Percentiles rank a stretch among this genome's conserved stretches.
phyloP scores from a whole-genome alignment of 768 basidiomycete genomes.

The Pilatotrama ljubarskyi region DNA sequence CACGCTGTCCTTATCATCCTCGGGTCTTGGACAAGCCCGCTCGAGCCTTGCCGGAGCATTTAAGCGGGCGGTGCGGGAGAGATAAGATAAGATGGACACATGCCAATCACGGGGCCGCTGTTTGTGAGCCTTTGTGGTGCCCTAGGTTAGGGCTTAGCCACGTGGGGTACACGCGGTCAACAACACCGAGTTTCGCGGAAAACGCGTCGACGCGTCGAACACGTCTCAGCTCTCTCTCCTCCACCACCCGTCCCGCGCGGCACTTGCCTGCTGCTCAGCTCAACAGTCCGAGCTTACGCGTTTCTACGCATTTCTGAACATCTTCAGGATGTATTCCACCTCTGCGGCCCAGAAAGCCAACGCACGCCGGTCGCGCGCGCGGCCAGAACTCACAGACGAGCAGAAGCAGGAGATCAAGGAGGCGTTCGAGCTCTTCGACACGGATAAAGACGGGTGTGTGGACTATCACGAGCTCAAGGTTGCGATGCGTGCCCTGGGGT shows the following conservation, averaged over 20 bases:
- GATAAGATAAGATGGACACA: slow-evolving; percentile 9
- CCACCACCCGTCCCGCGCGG: neutral
- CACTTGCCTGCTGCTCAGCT: neutral
- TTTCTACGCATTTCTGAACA: neutral
- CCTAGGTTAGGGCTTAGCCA: neutral
- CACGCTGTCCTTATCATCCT: slow-evolving; percentile 7
- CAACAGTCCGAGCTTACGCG: neutral
- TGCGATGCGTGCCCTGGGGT: slow-evolving; percentile 96
- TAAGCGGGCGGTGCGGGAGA: slow-evolving; percentile 9
- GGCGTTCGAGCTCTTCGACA: slow-evolving; percentile 98
- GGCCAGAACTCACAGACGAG: slow-evolving; percentile 84
- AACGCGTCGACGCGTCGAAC: slow-evolving; percentile 16
- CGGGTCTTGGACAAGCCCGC: neutral
- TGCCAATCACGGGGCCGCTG: neutral
- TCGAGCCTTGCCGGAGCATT: neutral
- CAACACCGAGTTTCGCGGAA: slow-evolving; percentile 1
- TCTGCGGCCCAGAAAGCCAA: slow-evolving; percentile 72
- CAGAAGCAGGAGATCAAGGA: slow-evolving; percentile 97
- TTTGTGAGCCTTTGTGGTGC: neutral
- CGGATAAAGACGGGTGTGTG: slow-evolving; percentile 93
- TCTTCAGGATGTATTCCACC: slow-evolving; percentile 35
- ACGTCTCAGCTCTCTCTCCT: slow-evolving; percentile 7
- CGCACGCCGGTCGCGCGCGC: slow-evolving; percentile 60
- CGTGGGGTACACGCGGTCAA: slow-evolving; percentile 3
- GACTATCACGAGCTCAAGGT: slow-evolving; percentile 99